phyloP scores from a whole-genome alignment of 1,139 yeast genomes.

The Hanseniaspora gamundiae region DNA sequence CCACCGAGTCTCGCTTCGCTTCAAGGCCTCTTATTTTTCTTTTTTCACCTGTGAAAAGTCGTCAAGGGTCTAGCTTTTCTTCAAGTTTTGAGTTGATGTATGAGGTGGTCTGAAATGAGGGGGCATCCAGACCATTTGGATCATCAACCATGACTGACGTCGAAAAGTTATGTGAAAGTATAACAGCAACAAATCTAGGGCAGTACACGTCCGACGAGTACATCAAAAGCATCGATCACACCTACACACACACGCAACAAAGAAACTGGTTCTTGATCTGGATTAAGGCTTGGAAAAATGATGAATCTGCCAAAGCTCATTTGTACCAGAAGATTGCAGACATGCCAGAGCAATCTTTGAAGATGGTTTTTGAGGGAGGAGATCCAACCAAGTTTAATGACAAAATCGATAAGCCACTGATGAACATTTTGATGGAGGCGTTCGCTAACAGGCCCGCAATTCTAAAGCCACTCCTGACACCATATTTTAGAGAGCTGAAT shows the following conservation, averaged over 20 bases:
- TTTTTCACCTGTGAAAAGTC: no score
- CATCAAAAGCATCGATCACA: slow-evolving; percentile 3
- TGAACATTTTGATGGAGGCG: not conserved
- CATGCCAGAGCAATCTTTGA: not conserved
- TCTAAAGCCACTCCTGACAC: not conserved
- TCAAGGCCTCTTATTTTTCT: no score
- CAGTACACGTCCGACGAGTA: not conserved
- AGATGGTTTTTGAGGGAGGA: not conserved
- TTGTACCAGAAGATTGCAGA: not conserved
- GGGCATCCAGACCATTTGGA: no score
- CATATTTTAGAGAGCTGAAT: not conserved
- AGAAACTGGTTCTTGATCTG: not conserved
- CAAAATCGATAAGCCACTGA: not conserved
- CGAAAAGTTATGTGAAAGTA: no score
- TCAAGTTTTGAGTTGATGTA: no score
- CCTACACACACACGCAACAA: not conserved
- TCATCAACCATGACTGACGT: no score
- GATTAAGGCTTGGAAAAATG: not conserved
- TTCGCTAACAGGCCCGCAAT: not conserved
- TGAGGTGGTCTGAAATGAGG: no score
- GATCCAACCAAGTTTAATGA: not conserved
- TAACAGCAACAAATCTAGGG: no score
- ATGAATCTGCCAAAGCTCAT: not conserved
- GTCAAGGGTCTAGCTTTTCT: no score
- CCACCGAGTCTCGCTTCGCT: no score